These are phyloP conservation scores for Ogataea salicorniae DNA, from an alignment of 805 yeast genomes.

Conservation along the genomic window DNA sequence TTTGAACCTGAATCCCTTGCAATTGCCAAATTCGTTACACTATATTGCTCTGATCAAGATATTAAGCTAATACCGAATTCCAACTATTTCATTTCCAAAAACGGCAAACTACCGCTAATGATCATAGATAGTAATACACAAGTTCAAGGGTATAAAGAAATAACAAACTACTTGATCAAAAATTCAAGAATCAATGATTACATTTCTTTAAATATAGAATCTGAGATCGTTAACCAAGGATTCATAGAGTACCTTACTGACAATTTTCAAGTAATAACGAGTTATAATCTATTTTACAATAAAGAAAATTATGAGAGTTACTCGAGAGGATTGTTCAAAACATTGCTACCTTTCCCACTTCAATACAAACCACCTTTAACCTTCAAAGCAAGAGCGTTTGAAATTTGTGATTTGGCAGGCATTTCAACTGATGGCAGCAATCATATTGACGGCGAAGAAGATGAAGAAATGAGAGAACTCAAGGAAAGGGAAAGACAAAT, in stretches of 20 bases:
- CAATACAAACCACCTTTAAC: constrained; percentile 63
- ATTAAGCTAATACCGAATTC: constrained; percentile 47
- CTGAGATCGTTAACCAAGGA: constrained; percentile 37
- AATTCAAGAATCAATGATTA: constrained; percentile 1
- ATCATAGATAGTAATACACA: constrained; percentile 14
- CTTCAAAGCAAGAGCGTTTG: constrained; percentile 31
- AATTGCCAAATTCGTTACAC: constrained; percentile 35
- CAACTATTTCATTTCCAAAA: constrained; percentile 49
- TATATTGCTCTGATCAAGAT: constrained; percentile 20
- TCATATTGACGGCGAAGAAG: constrained; percentile 24
- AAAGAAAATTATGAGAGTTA: constrained; percentile 54
- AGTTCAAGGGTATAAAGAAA: constrained; percentile 39
- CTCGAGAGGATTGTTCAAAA: constrained; percentile 49
- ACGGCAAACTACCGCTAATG: constrained; percentile 47
- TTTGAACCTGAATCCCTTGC: constrained; percentile 53
- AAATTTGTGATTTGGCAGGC: constrained; percentile 30
- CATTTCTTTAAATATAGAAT: constrained; percentile 3
- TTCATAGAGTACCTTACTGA: constrained; percentile 37
- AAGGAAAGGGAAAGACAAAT: constrained; percentile 22
- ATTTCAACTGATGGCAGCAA: constrained; percentile 25
- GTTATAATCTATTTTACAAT: constrained; percentile 53
- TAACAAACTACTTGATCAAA: constrained; percentile 29
- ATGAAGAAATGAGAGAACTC: constrained; percentile 21
- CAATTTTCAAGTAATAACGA: constrained; percentile 43
- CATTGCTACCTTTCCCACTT: constrained; percentile 63